Evolutionary conservation across 148 eudicot species (phyloP), one percentile per base, ranked within the genome.

Genomic region (Pouteria glomerata): DNA sequence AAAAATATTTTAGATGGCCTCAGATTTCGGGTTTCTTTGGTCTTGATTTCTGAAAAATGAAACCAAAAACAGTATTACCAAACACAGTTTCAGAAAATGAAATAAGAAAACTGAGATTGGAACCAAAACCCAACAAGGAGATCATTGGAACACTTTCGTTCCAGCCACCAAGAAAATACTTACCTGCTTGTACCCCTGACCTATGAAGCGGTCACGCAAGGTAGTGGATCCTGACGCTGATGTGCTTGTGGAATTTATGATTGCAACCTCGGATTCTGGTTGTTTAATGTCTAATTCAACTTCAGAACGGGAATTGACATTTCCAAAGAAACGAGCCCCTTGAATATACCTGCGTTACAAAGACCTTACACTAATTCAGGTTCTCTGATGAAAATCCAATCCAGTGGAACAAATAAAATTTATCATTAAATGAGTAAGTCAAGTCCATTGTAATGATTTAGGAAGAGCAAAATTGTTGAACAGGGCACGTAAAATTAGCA

Each of bases 171-270:
- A 61, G 47, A 29, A 41, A 30, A 50, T 35, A 3, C 14, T 69
- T 74, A 88, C 93, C 92, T 95, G 99, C 80, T 95, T 95, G 78
- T 95, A 95, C 21, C 97, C 97, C 66, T 95, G 99, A 73, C 99
- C 99, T 64, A 95, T 73, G 59, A 95, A 80, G 2, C 96, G 92
- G 33, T 96, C 82, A 63, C 82, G 90, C 24, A 95, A 83, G 2
- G 96, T 88, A 44, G 84, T 62, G 39, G 76, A 70, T 71, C 68
- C 44, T 56, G 84, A 62, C 39, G 75, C 69, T 51, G 88, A 41
- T 44, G 77, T 63, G 66, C 79, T 51, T n/a, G 72, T 57, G 1
- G 70, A 69, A 74, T 63, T 79, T 63, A 78, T 24, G 15, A 57
- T 72, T 30, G 78, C 72, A 72, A 53, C 81, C 61, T 85, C 86